phyloP scores from a whole-genome alignment of 2,329 filamentous ascomycete genomes.

The Hymenoscyphus albidus region DNA sequence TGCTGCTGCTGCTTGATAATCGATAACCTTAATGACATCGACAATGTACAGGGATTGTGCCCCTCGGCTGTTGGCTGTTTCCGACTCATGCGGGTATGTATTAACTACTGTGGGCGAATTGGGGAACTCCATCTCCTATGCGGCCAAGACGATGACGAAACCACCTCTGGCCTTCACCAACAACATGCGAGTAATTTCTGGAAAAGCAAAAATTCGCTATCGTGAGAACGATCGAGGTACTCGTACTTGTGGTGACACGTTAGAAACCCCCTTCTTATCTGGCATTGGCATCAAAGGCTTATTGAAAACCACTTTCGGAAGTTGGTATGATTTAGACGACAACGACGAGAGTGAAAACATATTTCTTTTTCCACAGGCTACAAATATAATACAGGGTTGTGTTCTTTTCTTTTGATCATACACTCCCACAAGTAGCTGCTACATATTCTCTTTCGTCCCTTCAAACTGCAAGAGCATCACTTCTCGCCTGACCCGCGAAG shows the following conservation, averaged over 20 bases:
- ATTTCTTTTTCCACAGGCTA: not conserved
- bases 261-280: not conserved
- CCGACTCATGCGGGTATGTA: not conserved
- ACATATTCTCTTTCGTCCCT: not conserved
- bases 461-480: slow-evolving; percentile 21
- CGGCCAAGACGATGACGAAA: not conserved
- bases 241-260: too few species aligned
- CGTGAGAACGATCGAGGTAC: not conserved
- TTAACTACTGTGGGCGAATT: not conserved
- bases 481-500: slow-evolving; percentile 39
- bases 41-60: not conserved
- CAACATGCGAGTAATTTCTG: too few species aligned
- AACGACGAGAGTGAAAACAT: not conserved
- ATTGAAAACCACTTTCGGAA: not conserved
- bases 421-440: not conserved
- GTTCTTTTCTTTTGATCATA: not conserved
- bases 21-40: not conserved
- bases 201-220: too few species aligned
- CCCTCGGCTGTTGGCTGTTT: not conserved
- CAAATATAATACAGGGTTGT: not conserved
- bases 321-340: not conserved
- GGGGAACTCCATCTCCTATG: not conserved
- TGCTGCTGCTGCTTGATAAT: not conserved
- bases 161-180: not conserved
- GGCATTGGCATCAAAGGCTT: not conserved